Percentiles rank a stretch among this genome's conserved stretches.
Evolutionary conservation across 176 grass and related monocot genomes (phyloP).

Genomic region (Microstegium vimineum): DNA sequence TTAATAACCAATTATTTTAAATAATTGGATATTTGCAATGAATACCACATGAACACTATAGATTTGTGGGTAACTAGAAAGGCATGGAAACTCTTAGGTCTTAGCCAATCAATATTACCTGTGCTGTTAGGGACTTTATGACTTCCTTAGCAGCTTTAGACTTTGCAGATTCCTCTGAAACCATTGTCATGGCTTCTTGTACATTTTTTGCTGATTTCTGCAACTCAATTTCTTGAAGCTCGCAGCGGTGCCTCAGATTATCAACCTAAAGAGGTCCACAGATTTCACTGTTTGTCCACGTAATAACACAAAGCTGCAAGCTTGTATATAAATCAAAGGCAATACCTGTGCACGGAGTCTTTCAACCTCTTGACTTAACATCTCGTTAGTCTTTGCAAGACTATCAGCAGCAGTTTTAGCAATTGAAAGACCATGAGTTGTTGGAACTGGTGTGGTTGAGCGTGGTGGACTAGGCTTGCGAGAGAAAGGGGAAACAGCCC

Average conservation of each 20-base stretch:
- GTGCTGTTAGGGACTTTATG: conserved; percentile 84
- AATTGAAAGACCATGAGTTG: conserved; percentile 76
- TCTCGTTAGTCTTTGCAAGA: conserved; percentile 77
- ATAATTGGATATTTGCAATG: neutral
- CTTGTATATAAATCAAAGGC: conserved; percentile 24
- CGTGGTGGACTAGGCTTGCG: conserved; percentile 77
- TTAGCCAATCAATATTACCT: conserved; percentile 46
- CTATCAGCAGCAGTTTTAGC: conserved; percentile 62
- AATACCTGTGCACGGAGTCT: conserved; percentile 76
- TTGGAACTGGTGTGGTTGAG: conserved; percentile 77
- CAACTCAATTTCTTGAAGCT: conserved; percentile 79
- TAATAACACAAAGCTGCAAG: neutral
- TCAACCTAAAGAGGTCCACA: conserved; percentile 57
- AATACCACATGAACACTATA: neutral
- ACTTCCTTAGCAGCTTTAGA: conserved; percentile 99
- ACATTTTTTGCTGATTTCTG: conserved; percentile 85
- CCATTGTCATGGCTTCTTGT: conserved; percentile 67
- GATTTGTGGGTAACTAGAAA: conserved; percentile 5
- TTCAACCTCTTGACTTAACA: conserved; percentile 85
- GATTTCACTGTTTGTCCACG: neutral
- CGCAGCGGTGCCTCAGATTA: conserved; percentile 66
- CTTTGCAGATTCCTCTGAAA: conserved; percentile 89
- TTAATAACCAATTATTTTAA: neutral
- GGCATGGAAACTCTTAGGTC: conserved; percentile 4
- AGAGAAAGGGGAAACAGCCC: conserved; percentile 98